Evolutionary conservation across 2,329 filamentous ascomycete genomes (phyloP).

Genomic region (Fusarium clavum): DNA sequence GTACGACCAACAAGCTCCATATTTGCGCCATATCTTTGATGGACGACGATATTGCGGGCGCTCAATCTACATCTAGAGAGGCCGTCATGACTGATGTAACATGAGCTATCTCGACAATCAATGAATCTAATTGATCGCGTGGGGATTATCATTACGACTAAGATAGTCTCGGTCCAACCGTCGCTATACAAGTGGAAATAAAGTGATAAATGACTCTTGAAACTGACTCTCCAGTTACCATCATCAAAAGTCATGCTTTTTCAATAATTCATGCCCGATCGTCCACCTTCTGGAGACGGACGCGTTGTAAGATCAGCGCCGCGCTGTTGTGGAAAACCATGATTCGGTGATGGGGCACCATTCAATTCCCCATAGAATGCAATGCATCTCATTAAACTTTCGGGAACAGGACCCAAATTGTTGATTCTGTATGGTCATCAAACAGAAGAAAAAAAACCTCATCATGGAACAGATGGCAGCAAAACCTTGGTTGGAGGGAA

Average conservation of each 20-base stretch:
- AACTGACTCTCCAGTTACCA: neutral
- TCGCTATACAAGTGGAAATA: slow-evolving; percentile 6
- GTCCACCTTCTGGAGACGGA: slow-evolving; percentile 13
- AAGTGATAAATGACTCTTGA: neutral
- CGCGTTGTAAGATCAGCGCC: slow-evolving; percentile 30
- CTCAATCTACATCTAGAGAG: slow-evolving; percentile 13
- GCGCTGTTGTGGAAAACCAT: slow-evolving; percentile 24
- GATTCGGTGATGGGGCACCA: slow-evolving; percentile 13
- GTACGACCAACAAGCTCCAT: slow-evolving; percentile 13
- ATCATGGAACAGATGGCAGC: slow-evolving; percentile 2
- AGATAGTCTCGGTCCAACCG: neutral
- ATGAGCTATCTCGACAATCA: slow-evolving; percentile 12
- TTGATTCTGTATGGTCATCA: neutral
- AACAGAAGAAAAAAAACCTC: neutral
- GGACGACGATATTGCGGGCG: slow-evolving; percentile 39
- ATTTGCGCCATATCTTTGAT: slow-evolving; percentile 35
- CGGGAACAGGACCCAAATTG: slow-evolving; percentile 1
- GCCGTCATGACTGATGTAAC: slow-evolving; percentile 20
- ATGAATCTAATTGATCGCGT: slow-evolving; percentile 11
- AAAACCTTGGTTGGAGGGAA: slow-evolving; percentile 24
- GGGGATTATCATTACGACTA: slow-evolving; percentile 24
- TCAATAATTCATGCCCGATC: slow-evolving; percentile 11
- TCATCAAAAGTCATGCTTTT: neutral
- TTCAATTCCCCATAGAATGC: neutral
- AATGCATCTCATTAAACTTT: slow-evolving; percentile 3